A percentile compares a stretch with the other conserved stretches of the same genome.
Conservation (phyloP, 306 rosid species). For the Vicia faba region DNA sequence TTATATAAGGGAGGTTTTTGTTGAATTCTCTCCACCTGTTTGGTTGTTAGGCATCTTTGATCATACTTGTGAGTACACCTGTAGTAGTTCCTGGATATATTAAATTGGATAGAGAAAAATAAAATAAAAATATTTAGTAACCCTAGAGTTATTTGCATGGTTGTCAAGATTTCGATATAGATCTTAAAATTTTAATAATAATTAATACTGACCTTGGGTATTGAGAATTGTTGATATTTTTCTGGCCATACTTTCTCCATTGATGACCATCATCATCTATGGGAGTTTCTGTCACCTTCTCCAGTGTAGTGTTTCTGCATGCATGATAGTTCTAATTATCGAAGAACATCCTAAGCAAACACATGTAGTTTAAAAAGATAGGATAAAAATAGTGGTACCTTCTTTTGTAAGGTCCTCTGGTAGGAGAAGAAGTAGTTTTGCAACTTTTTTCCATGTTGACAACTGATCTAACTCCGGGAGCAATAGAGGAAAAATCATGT, state of each 20-base stretch:
- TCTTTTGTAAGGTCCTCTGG: conserved; percentile 46
- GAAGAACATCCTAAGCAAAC: no score
- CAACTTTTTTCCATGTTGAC: conserved; percentile 33
- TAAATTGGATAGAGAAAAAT: background rate
- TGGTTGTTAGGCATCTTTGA: conserved; percentile 57
- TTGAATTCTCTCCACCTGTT: conserved; percentile 58
- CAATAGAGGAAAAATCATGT: background rate
- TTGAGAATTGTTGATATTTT: conserved; percentile 41
- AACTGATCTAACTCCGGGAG: conserved; percentile 18
- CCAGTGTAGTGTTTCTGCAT: conserved; percentile 47
- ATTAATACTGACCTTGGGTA: conserved; percentile 40
- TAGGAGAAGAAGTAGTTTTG: background rate
- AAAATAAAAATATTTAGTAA: no score
- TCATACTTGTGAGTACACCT: conserved; percentile 66
- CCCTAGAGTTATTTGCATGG: no score
- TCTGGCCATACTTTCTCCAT: conserved; percentile 83
- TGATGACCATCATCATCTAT: conserved; percentile 57
- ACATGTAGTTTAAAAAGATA: no score
- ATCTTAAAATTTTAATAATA: no score
- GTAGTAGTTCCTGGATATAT: conserved; percentile 61
- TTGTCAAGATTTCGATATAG: no score
- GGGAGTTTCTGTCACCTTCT: conserved; percentile 32
- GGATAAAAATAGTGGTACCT: conserved; percentile 32
- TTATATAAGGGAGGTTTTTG: conserved; percentile 47
- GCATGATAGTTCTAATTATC: background rate